Percentiles rank a stretch among this genome's conserved stretches.
phyloP scores from a whole-genome alignment of 345 rosid genomes.

The Rhodamnia rubescens region DNA sequence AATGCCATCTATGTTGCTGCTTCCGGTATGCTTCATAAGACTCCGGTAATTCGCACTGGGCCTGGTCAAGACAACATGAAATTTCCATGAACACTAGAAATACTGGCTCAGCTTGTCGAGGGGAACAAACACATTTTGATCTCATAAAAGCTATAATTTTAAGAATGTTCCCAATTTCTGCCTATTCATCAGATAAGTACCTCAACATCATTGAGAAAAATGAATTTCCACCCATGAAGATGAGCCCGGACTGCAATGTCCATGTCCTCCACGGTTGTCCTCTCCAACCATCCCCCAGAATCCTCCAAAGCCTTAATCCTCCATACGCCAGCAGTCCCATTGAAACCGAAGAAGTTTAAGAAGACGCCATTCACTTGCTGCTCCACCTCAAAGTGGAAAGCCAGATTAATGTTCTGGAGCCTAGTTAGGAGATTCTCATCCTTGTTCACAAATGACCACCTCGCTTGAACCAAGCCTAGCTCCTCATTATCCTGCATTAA shows the following conservation, averaged over 20 bases:
- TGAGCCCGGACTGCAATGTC: constrained; percentile 97
- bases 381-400: constrained; percentile 94
- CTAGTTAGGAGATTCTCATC: constrained; percentile 87
- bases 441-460: constrained; percentile 93
- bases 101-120: neutral
- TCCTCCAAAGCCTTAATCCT: constrained; percentile 90
- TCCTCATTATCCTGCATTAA: constrained; percentile 62
- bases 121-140: neutral
- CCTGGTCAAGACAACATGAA: constrained; percentile 26
- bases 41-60: constrained; percentile 87
- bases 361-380: constrained; percentile 88
- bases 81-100: neutral
- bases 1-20: constrained; percentile 96
- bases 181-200: constrained; percentile 18
- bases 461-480: constrained; percentile 76
- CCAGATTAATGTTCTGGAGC: constrained; percentile 74
- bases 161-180: neutral
- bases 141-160: neutral
- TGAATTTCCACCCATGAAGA: constrained; percentile 85
- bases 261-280: constrained; percentile 97
- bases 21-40: constrained; percentile 93
- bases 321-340: constrained; percentile 98
- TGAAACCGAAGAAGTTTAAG: constrained; percentile 83
- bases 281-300: constrained; percentile 94
- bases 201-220: constrained; percentile 84